Percentiles rank a stretch among this genome's conserved stretches.
phyloP scores from a whole-genome alignment of 2,329 filamentous ascomycete genomes.

The Neobulgaria alba region DNA sequence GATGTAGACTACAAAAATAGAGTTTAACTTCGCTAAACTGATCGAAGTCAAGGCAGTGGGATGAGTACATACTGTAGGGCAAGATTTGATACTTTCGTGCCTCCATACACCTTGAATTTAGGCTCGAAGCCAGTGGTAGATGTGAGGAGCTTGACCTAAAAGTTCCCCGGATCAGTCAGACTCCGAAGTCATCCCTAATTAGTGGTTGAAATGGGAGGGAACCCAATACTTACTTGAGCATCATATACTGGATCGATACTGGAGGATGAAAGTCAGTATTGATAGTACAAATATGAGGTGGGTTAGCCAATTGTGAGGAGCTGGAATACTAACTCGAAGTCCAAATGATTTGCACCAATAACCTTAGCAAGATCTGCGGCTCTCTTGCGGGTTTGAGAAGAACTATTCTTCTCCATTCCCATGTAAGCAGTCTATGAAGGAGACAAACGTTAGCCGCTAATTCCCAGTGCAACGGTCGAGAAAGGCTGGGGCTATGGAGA shows the following conservation, averaged over 20 bases:
- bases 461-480: too few relatives aligned
- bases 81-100: conserved; percentile 39
- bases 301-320: too few relatives aligned
- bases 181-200: too few relatives aligned
- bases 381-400: conserved; percentile 48
- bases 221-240: conserved; percentile 36
- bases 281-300: too few relatives aligned
- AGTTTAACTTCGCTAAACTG: too few relatives aligned
- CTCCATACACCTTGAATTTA: conserved; percentile 51
- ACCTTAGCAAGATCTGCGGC: conserved; percentile 50
- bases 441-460: neutral
- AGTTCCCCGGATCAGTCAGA: too few relatives aligned
- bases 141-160: too few relatives aligned
- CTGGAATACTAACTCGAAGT: conserved; percentile 46
- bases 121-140: conserved; percentile 51
- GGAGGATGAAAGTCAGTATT: too few relatives aligned
- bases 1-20: too few relatives aligned
- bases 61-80: conserved; percentile 41
- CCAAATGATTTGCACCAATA: conserved; percentile 65
- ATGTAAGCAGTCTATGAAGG: conserved; percentile 55
- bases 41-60: too few relatives aligned
- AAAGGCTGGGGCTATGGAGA: too few relatives aligned
- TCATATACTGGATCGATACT: conserved; percentile 14
- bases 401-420: conserved; percentile 45
- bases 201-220: too few relatives aligned